These are phyloP conservation scores for Chalara sp. DNA, from an alignment of 2,329 filamentous ascomycete species.

Conservation along the genomic window DNA sequence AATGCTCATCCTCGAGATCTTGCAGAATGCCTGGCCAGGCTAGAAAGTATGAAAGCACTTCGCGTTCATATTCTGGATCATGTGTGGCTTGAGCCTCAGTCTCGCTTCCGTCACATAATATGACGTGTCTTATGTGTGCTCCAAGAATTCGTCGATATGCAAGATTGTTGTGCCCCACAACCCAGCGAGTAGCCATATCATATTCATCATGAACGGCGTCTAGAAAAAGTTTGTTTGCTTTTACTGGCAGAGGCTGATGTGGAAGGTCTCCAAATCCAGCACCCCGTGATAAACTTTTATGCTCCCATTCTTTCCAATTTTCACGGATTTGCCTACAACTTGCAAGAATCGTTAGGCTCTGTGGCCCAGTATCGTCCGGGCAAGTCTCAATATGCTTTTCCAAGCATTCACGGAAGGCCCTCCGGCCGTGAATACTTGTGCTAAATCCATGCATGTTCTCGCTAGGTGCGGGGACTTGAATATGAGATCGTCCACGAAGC, in stretches of 20 bases:
- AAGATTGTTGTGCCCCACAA: not conserved
- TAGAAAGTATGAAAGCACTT: slow-evolving; percentile 13
- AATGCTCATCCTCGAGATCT: slow-evolving; percentile 4
- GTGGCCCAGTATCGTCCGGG: slow-evolving; percentile 1
- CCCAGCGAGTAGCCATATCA: not conserved
- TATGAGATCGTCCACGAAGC: slow-evolving; percentile 8
- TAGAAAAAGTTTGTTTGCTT: not conserved
- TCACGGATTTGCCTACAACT: not conserved
- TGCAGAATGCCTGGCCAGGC: slow-evolving; percentile 8
- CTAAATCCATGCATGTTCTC: slow-evolving; percentile 17
- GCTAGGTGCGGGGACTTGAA: slow-evolving; percentile 20
- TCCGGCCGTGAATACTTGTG: slow-evolving; percentile 11
- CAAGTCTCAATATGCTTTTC: slow-evolving; percentile 8
- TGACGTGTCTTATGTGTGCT: slow-evolving; percentile 10
- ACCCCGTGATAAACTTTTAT: slow-evolving; percentile 5
- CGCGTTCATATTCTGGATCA: slow-evolving; percentile 9
- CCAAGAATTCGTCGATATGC: slow-evolving; percentile 11
- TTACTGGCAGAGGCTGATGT: not conserved
- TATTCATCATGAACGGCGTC: slow-evolving; percentile 2
- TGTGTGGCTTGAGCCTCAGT: slow-evolving; percentile 3
- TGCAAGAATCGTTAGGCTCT: not conserved
- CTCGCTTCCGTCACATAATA: slow-evolving; percentile 7
- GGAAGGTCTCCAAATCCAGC: not conserved
- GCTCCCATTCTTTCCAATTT: slow-evolving; percentile 5
- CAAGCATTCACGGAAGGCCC: slow-evolving; percentile 12